A percentile compares a stretch with the other conserved stretches of the same genome.
phyloP scores from a whole-genome alignment of 441 rosid genomes.

The Euphorbia corollata region DNA sequence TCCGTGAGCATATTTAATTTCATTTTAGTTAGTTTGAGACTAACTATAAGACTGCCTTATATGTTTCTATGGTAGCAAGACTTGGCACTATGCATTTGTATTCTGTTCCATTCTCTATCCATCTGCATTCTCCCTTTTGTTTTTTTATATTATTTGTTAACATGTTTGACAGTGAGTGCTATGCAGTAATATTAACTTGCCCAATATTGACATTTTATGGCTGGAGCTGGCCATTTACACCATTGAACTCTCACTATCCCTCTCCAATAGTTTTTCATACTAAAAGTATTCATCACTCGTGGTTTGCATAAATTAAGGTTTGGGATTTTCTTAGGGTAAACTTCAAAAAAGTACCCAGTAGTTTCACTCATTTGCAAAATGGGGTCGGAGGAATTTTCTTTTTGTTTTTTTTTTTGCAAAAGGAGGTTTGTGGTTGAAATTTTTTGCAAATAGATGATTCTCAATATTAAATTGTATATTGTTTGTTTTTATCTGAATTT shows the following conservation, averaged over 20 bases:
- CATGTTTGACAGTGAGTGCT: not conserved
- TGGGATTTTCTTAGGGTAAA: not conserved
- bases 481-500: no score
- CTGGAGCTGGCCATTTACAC: not conserved
- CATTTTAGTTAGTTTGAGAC: not conserved
- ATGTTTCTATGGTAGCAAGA: constrained; percentile 1
- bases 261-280: not conserved
- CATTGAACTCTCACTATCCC: not conserved
- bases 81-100: not conserved
- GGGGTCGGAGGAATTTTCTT: no score
- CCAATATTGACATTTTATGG: not conserved
- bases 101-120: not conserved
- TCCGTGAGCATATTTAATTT: not conserved
- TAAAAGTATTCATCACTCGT: not conserved
- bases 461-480: no score
- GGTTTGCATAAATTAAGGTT: not conserved
- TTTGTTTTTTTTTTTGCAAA: no score
- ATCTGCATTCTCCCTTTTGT: not conserved
- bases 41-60: not conserved
- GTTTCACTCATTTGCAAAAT: no score
- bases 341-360: no score
- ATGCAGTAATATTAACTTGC: not conserved
- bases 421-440: no score
- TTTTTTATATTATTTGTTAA: not conserved
- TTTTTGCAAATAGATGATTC: no score